Evolutionary conservation across 306 rosid genomes (phyloP), one percentile per base, ranked within the genome.

Genomic region (Cucurbita ficifolia): DNA sequence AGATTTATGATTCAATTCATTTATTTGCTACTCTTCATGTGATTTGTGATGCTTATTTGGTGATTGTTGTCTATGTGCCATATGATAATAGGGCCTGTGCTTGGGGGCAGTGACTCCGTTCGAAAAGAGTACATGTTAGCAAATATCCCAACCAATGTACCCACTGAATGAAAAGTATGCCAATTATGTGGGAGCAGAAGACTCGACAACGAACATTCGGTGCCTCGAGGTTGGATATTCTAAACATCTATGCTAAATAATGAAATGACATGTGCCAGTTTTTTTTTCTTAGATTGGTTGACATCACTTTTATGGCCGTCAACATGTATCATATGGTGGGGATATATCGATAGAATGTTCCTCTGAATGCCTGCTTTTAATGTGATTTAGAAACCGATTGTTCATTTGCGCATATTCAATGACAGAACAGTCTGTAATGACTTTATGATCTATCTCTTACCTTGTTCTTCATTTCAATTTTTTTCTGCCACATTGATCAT

Each of bases 81-180:
- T 75, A 57, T 79, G 76, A 82, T 83, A 40, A 38, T 72, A 93
- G 97, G 88, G 89, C 96, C 76, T 93, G 98, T 80, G 88, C 94
- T 76, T 93, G 97, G 97, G 99, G 96, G 72, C 96, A 90, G 75
- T 91, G 91, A 89, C 39, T 64, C 74, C 58, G 57, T 49, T 36
- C 14, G 72, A 70, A 33, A 70, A 29, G 58, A 70, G 43, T 70
- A 70, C 40, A 50, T 70, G 46, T 17, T n/a, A 33, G 74, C 54
- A 84, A 74, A 22, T 6, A 81, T 38, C 76, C 51, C 64, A 35
- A 58, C 73, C 74, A 70, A 33, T 29, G 11, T 46, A 14, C 21
- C 21, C 59, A 29, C 74, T 50, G 17, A 33, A 70, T 29, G 58
- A 70, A 49, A 70, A 70, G 33, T 29, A 50, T 70, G 74, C 46